Percentiles rank a stretch among this genome's conserved stretches.
These are phyloP conservation scores for Saccharomyces cerevisiae DNA, from an alignment of 805 yeast genomes.

Conservation along the genomic window DNA sequence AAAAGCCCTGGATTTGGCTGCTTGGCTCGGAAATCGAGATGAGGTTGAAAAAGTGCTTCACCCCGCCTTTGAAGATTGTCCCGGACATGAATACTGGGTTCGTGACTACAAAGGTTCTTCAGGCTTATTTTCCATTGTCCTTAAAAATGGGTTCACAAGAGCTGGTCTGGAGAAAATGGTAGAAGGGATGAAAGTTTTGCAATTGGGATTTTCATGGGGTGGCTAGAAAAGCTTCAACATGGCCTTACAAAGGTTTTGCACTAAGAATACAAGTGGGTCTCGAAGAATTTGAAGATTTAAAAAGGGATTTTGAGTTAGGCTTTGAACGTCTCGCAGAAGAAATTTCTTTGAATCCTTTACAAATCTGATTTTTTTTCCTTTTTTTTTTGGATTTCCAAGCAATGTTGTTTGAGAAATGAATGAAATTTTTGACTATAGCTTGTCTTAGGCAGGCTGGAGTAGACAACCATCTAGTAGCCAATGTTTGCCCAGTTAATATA, in stretches of 20 bases:
- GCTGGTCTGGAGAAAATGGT: conserved; percentile 5
- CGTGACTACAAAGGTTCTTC: conserved; percentile 7
- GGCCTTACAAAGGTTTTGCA: conserved; percentile 3
- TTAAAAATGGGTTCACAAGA: conserved; percentile 4
- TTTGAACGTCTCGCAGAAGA: conserved; percentile 2
- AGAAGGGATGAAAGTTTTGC: conserved; percentile 6
- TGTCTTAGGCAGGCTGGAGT: no score
- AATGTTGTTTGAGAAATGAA: no score
- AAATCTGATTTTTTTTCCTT: not conserved
- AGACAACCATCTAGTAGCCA: no score
- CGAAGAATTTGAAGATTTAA: conserved; percentile 3
- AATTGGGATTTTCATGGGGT: conserved; percentile 12
- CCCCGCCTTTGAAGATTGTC: conserved; percentile 9
- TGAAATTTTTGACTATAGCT: no score
- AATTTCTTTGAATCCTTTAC: not conserved
- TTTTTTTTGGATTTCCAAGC: no score
- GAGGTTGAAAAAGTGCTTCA: conserved; percentile 8
- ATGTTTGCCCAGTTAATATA: no score
- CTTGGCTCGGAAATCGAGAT: conserved; percentile 2
- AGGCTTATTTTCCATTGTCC: conserved; percentile 8
- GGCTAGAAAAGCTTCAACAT: conserved; percentile 5
- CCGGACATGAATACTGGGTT: conserved; percentile 4
- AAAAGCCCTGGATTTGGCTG: conserved; percentile 6
- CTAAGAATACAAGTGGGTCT: conserved; percentile 9
- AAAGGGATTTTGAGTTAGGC: conserved; percentile 2